Base-by-base conservation (phyloP, 2,329 filamentous ascomycete species). In the Fusarium duplospermum region DNA sequence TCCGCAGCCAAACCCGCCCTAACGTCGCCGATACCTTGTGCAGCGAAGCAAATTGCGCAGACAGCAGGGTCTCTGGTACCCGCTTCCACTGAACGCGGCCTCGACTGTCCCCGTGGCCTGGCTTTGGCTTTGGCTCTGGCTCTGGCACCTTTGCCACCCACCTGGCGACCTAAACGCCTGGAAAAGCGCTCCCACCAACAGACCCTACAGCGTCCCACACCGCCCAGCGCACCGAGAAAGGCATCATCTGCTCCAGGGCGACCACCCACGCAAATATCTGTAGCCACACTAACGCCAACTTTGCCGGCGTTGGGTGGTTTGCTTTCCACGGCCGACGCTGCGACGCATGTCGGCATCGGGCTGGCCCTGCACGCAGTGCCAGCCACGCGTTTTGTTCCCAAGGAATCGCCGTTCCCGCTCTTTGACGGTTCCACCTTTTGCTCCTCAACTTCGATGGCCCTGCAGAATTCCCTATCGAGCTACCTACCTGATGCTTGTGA, bases 341-440 rank as follows among this genome's bases (percentile, higher is more conserved):
- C 60, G 59, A 58, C 54, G 33, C 27, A 54, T 63, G 47, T 62
- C 60, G 60, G 60, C 47, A 63, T 56, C 45, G 61, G 47, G 45
- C 47, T 54, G 61, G 61, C 61, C 42, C 62, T 73, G 63, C 67
- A 69, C 60, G 54, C 58, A 61, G 35, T 38, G 65, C 72, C 62
- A 63, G 45, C 61, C 61, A 69, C 38, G 58, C 20, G 60, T 50
- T 56, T 67, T 54, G 40, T 38, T 62, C 62, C 38, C 45, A 64
- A 60, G 64, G 66, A 67, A 70, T 62, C 70, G 60, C 64, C 69
- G 59, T 66, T 68, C 59, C 62, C 58, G 75, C 63, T 58, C 57
- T 68, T 58, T 27, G 60, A 63, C 57, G 47, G 68, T 57, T 69
- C 73, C 73, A 72, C 73, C 62, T 67, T 38, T 65, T 20, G 63